Percentiles rank a stretch among this genome's conserved stretches.
Conservation (phyloP, 768 basidiomycete species). For the Lyophyllum atratum region DNA sequence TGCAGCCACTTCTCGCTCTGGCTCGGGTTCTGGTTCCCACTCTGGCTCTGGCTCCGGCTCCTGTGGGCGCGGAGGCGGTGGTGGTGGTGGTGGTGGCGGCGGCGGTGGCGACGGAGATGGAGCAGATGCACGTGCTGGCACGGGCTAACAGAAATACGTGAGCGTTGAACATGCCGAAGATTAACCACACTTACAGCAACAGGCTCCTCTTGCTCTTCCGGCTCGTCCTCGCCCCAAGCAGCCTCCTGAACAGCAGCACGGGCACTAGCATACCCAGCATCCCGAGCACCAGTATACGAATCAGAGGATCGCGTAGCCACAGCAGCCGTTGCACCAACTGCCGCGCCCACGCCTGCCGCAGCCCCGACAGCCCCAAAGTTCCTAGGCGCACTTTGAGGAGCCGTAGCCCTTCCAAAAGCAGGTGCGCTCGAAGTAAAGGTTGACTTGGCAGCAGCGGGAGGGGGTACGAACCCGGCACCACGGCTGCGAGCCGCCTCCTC, state of each 20-base stretch:
- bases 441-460: slow-evolving; percentile 32
- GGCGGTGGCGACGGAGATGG: slow-evolving; percentile 34
- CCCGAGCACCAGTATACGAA: slow-evolving; percentile 25
- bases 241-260: slow-evolving; percentile 32
- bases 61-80: slow-evolving; percentile 27
- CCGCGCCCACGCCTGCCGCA: slow-evolving; percentile 35
- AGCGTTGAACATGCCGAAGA: slow-evolving; percentile 4
- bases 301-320: slow-evolving; percentile 27
- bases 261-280: slow-evolving; percentile 25
- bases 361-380: slow-evolving; percentile 44
- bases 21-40: slow-evolving; percentile 32
- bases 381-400: slow-evolving; percentile 34
- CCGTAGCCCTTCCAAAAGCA: slow-evolving; percentile 46
- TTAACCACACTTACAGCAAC: slow-evolving; percentile 28
- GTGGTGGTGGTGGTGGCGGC: slow-evolving; percentile 43
- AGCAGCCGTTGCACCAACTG: slow-evolving; percentile 35
- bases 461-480: slow-evolving; percentile 48
- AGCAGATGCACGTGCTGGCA: slow-evolving; percentile 35
- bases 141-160: slow-evolving; percentile 22
- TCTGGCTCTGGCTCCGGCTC: slow-evolving; percentile 42
- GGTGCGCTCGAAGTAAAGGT: slow-evolving; percentile 49
- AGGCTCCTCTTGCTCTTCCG: slow-evolving; percentile 23
- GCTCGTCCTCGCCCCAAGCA: slow-evolving; percentile 31
- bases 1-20: not conserved
- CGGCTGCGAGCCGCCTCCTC: slow-evolving; percentile 74